A percentile compares a stretch with the other conserved stretches of the same genome.
Conservation (phyloP, 805 yeast genomes). For the Geotrichum ghanense region DNA sequence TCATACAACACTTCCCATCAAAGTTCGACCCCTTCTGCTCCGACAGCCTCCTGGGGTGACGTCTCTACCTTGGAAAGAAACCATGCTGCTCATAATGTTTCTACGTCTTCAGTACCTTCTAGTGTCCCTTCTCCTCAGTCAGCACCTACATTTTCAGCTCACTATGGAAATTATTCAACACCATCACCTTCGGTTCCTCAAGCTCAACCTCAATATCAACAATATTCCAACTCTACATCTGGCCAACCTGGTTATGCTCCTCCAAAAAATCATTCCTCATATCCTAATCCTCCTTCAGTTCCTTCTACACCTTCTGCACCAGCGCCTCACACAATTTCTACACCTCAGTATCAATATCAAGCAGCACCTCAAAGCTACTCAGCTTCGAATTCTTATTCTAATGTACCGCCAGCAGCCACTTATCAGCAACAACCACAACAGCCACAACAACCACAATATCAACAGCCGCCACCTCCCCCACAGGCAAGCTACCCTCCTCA, state of each 20-base stretch:
- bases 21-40: conserved; percentile 1
- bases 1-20: conserved; percentile 4
- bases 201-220: conserved; percentile 7
- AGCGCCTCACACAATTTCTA: background rate
- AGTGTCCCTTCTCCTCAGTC: conserved; percentile 19
- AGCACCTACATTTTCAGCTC: conserved; percentile 6
- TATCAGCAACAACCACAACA: conserved; percentile 2
- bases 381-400: conserved; percentile 35
- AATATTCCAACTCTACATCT: conserved; percentile 5
- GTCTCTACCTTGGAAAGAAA: background rate
- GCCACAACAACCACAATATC: conserved; percentile 7
- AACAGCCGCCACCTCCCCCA: conserved; percentile 4
- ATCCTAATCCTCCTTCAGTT: background rate
- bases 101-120: conserved; percentile 2
- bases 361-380: conserved; percentile 26
- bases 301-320: conserved; percentile 1
- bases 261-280: background rate
- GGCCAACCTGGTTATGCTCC: background rate
- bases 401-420: conserved; percentile 29
- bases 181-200: conserved; percentile 8
- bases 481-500: too few species aligned
- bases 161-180: conserved; percentile 1
- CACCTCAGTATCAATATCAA: background rate
- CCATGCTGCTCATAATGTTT: background rate
- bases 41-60: conserved; percentile 2